phyloP scores from a whole-genome alignment of 169 alveolate species.

The Cryptosporidium ryanae region DNA sequence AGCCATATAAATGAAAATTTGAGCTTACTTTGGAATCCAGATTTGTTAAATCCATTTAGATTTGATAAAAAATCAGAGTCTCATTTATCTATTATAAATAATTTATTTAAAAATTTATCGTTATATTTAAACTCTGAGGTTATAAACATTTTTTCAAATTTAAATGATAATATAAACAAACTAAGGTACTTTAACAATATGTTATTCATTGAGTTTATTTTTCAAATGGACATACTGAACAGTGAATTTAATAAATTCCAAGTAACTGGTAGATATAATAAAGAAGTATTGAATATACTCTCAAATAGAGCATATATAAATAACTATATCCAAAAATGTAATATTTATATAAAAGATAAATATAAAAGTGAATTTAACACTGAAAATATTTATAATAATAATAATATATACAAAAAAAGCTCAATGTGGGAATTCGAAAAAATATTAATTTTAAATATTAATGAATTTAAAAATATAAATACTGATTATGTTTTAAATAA shows the following conservation, averaged over 20 bases:
- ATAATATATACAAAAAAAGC: background rate
- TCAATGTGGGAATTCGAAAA: constrained; percentile 58
- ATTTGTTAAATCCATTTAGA: constrained; percentile 23
- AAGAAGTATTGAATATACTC: background rate
- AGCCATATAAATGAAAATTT: background rate
- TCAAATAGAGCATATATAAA: constrained; percentile 1
- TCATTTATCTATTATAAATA: constrained; percentile 1
- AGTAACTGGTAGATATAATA: background rate
- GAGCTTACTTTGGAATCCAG: constrained; percentile 1
- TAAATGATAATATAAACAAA: background rate
- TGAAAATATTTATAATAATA: background rate
- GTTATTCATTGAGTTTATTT: constrained; percentile 29
- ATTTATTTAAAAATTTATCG: constrained; percentile 8
- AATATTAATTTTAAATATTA: background rate
- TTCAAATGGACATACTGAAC: constrained; percentile 13
- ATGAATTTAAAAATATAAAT: background rate
- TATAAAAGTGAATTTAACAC: background rate
- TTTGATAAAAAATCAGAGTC: constrained; percentile 7
- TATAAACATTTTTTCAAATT: background rate
- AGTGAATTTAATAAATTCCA: constrained; percentile 3
- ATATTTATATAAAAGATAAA: background rate
- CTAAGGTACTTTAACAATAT: constrained; percentile 44
- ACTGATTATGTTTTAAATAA: constrained; percentile 9
- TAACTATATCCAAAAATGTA: constrained; percentile 20
- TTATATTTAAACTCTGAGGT: constrained; percentile 13